Evolutionary conservation across 768 basidiomycete species (phyloP), one percentile per base, ranked within the genome.

Genomic region (Ramaria sp.): DNA sequence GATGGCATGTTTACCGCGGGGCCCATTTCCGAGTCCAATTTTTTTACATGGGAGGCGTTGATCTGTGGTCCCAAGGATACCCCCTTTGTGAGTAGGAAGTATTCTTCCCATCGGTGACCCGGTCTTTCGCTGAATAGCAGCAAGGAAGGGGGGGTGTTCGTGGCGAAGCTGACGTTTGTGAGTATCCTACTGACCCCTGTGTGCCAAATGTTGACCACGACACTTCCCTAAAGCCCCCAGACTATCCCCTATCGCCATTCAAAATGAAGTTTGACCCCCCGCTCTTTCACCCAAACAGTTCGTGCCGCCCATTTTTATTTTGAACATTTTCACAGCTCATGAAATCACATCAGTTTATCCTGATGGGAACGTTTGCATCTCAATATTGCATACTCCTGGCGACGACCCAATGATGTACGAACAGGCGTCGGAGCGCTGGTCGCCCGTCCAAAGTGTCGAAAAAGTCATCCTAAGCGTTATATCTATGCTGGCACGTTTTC

Each of bases 251-350:
- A 65, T 95, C 91, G 53, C 96, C 96, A 19, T 98, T 98, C 84
- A 97, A 93, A 75, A 98, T 99, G 96, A 91, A 81, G 66, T 99
- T 99, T 65, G 93, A 97, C 46, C 96, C 96, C 3, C 94, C 95
- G 2, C 69, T 99, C 55, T 89, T 97, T 71, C 96, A 99, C 71
- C 96, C 96, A 17, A 99, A 99, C 69, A 88, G 96, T 95, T 63
- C 70, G 88, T 72, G 53, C 51, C 37, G 54, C 57, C 47, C n/a
- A 50, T n/a, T 33, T 50, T 27, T 27, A 50, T 24, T 4, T 50
- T 51, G 30, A 31, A 17, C 2, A 4, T 22, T 51, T 12, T 51
- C 19, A 37, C 34, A 37, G 34, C 13, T 10, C 3, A 4, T 5
- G 27, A 41, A 2, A 43, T n/a, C 41, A 11, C 5, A 7, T 0